Evolutionary conservation across 192 early-diverging fungal species (phyloP), one percentile per base, ranked within the genome.

Genomic region (Coemansia reversa): DNA sequence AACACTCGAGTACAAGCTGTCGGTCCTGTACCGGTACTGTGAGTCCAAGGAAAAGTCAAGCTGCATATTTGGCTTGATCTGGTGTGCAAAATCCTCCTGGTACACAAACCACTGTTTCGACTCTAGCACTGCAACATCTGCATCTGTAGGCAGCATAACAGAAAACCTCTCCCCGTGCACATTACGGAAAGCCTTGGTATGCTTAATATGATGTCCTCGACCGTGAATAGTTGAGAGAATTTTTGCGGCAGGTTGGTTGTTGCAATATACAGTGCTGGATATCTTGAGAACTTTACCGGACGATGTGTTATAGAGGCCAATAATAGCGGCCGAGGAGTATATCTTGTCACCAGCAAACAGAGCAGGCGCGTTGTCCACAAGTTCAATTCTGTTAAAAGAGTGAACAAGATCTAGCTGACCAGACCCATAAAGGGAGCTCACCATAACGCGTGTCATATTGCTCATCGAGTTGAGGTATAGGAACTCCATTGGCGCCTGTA

Each of bases 351-450:
- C 92, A 50, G 82, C 82, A 56, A 81, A 74, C 27, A 97, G 79
- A 9, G 84, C 75, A 29, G 84, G 80, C 16, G 70, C 79, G 19
- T 83, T 80, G 25, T 88, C 86, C 24, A 91, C 71, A 58, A 92
- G 79, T 57, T 85, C 82, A 84, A 93, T 91, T 33, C 86, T 87
- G 83, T 95, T 95, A 70, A 88, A 89, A 24, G 94, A 83, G 69
- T 97, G 93, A 25, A 97, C 93, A 9, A 97, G 75, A 39, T 83
- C 81, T 58, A 95, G 83, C 49, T 94, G 84, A 60, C 95, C 93
- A 51, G 88, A 90, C 62, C 94, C 91, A 65, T 95, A 93, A 25
- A 91, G 86, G 62, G 92, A 89, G 29, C 93, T 90, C 74, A 91
- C 85, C 48, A 95, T 86, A 7, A 93, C 89, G 58, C 88, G 87